Base-by-base conservation (phyloP, 2,329 filamentous ascomycete species). In the Botrytis elliptica region DNA sequence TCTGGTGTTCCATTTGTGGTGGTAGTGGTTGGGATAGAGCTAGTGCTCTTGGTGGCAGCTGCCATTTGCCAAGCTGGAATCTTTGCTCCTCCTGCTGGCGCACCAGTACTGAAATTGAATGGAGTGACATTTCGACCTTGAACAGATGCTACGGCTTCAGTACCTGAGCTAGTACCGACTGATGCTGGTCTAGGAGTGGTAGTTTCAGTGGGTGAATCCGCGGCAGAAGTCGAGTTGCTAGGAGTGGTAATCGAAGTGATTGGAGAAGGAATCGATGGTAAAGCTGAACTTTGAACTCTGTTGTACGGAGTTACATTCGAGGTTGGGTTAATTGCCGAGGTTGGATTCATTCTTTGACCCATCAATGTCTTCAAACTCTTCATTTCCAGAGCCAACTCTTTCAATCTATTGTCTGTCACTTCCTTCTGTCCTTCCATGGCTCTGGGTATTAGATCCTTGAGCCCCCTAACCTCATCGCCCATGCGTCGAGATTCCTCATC, bases 361-460 rank as follows among this genome's bases (percentile, higher is more conserved):
- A 99, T 89, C 71, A 99, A 86, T 3, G 93, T 93, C 87, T 98
- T 98, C 79, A 99, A 85, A 81, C 95, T 98, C 85, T 93, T 94
- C 79, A 99, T 86, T 83, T 99, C 96, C 10, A 87, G 88, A 77
- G 93, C 93, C 77, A 99, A 89, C 79, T 98, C 96, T 82, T 91
- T 92, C 74, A 99, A 85, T 67, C 94, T 88, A 77, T 86, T 88
- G 81, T 98, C 95, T 40, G 93, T 93, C 71, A 90, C 87, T 75
- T 95, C 93, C 83, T 95, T 95, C 81, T 98, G 94, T 71, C 92
- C 92, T 76, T 96, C 91, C 79, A 99, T 88, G 3, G 95, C 95
- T 82, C 93, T 93, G 12, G 97, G 96, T 72, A 99, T 94, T 70
- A 93, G 86, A 77, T 95, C 93, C 82, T 95, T 92, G 73, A 99